Conservation (phyloP, 495 filamentous ascomycete species). For the Penicillium cataractarum region DNA sequence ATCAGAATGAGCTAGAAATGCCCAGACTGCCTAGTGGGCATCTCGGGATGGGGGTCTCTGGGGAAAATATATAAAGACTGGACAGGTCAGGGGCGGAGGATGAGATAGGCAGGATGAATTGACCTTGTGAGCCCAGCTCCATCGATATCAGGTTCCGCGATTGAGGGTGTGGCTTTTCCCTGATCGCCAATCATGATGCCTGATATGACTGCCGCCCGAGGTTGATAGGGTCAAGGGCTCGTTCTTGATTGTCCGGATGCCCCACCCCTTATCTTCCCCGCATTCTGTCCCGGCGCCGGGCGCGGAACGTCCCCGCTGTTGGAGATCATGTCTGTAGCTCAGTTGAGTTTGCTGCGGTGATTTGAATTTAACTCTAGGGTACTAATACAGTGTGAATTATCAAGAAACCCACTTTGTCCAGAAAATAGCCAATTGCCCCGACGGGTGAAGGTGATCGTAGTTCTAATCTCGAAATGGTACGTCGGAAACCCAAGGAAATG, state of each 20-base stretch:
- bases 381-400: neutral
- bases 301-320: conserved; percentile 6
- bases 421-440: neutral
- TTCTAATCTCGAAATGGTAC: neutral
- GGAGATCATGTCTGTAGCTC: too few relatives aligned
- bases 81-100: neutral
- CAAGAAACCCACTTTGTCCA: neutral
- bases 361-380: neutral
- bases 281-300: neutral
- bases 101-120: neutral
- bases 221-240: neutral
- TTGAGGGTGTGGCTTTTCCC: neutral
- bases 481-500: neutral
- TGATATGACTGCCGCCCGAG: neutral
- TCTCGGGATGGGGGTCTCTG: neutral
- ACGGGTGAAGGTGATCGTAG: neutral
- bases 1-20: neutral
- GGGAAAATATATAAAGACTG: neutral
- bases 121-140: neutral
- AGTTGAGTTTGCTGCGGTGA: too few relatives aligned
- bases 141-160: neutral
- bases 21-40: neutral
- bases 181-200: neutral
- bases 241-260: neutral
- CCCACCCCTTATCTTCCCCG: neutral